Conservation (phyloP, 805 yeast species). For the Pichia cephalocereana region DNA sequence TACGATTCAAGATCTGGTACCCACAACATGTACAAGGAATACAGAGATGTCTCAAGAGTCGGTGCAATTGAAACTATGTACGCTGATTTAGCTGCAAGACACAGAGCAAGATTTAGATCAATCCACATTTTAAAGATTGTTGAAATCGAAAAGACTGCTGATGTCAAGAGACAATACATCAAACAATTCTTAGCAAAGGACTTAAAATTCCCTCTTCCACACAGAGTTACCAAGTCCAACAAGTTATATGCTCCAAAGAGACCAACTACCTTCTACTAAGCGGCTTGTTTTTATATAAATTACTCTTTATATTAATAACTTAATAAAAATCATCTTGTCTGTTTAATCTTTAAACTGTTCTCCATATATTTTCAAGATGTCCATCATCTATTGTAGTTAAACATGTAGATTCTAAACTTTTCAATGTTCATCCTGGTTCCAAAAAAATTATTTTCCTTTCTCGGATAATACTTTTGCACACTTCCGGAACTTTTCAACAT, state of each 20-base stretch:
- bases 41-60: constrained; percentile 98
- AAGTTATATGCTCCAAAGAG: constrained; percentile 83
- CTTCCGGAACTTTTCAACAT: too few relatives aligned
- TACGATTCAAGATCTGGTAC: constrained; percentile 99
- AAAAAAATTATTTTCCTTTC: too few relatives aligned
- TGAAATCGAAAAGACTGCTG: constrained; percentile 95
- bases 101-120: constrained; percentile 99
- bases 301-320: constrained; percentile 8
- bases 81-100: constrained; percentile 99
- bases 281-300: constrained; percentile 11
- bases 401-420: too few relatives aligned
- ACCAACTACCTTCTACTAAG: constrained; percentile 95
- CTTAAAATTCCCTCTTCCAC: constrained; percentile 99
- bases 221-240: constrained; percentile 92
- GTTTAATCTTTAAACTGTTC: background rate
- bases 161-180: constrained; percentile 98
- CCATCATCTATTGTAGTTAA: too few relatives aligned
- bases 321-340: constrained; percentile 8
- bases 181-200: constrained; percentile 92
- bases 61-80: constrained; percentile 98
- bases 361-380: too few relatives aligned
- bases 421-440: too few relatives aligned
- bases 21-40: constrained; percentile 99
- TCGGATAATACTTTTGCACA: background rate
- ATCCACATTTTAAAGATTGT: constrained; percentile 99